These are phyloP conservation scores for Candida quercuum DNA, from an alignment of 805 yeast genomes.

Conservation along the genomic window DNA sequence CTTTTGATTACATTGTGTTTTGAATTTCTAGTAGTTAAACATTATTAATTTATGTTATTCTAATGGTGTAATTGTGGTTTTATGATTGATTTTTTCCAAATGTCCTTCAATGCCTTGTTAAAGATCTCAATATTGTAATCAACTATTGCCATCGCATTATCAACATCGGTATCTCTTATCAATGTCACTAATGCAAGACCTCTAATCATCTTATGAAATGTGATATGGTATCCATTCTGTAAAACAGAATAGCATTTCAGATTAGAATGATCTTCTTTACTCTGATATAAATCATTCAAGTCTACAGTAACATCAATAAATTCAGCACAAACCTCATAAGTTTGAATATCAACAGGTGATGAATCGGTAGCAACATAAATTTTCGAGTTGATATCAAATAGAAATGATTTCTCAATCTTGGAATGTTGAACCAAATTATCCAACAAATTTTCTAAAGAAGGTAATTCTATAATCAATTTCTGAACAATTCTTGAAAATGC, in stretches of 20 bases:
- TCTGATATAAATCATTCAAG: constrained; percentile 63
- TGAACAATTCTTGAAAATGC: constrained; percentile 93
- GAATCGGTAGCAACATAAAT: constrained; percentile 96
- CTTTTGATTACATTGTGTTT: neutral
- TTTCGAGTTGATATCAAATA: constrained; percentile 88
- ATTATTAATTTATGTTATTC: neutral
- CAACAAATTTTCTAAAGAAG: constrained; percentile 80
- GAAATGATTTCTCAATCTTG: constrained; percentile 85
- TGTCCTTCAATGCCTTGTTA: constrained; percentile 67
- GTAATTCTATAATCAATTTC: constrained; percentile 82
- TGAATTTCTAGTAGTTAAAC: neutral
- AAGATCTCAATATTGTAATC: constrained; percentile 87
- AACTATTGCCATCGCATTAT: constrained; percentile 55
- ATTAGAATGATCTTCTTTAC: constrained; percentile 26
- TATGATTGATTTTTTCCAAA: constrained; percentile 35
- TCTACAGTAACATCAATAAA: constrained; percentile 94
- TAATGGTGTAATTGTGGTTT: neutral
- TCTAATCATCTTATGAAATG: constrained; percentile 86
- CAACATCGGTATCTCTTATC: constrained; percentile 47
- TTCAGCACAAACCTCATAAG: constrained; percentile 95
- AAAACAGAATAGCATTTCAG: constrained; percentile 68
- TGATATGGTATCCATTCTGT: constrained; percentile 78
- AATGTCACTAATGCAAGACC: constrained; percentile 89
- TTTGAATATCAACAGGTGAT: constrained; percentile 90
- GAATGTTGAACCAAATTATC: constrained; percentile 86